Evolutionary conservation across 1,139 yeast genomes (phyloP), one percentile per base, ranked within the genome.

Genomic region (Komagataea norvegica): DNA sequence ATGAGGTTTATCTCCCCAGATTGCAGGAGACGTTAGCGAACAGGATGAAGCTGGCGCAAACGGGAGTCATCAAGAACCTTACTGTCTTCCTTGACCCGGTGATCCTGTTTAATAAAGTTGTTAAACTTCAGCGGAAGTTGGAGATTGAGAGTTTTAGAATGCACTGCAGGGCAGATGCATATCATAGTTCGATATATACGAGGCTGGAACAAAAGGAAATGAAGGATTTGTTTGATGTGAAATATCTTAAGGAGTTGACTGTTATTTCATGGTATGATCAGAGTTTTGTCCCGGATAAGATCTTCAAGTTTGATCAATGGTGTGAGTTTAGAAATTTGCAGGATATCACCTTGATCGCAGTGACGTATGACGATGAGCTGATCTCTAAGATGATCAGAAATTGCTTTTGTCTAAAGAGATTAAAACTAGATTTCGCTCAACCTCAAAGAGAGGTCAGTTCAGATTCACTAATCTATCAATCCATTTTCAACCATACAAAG

Each of bases 261-360:
- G 54, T 66, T 6, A 64, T 64, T 6, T 66, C 70, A 4, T 66
- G 70, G 71, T 59, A 59, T 42, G 67, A 62, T 34, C 49, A 56
- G 8, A 19, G 44, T 52, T 17, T 19, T 13, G 24, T 25, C 14
- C 32, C 53, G 54, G 13, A 49, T 29, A 59, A 54, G 36, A 45
- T 56, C 18, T 59, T 59, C 34, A 57, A 61, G 51, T 50, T 62
- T 29, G 60, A 55, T 38, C 60, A 62, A 41, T 60, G 65, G 47
- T 45, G 50, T 20, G 62, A 59, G 13, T 65, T 66, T 36, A 41
- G 41, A 2, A 47, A 57, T 36, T 42, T 66, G 5, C 60, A 62
- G 37, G 70, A 65, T 38, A 45, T 66, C 13, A 62, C 70, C 0
- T 47, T 66, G 37, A 63, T 66, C 21, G 64, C 70, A 9, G 63